A percentile compares a stretch with the other conserved stretches of the same genome.
These are phyloP conservation scores for Bocquillonia castaneifolia DNA, from an alignment of 441 rosid species.

Conservation along the genomic window DNA sequence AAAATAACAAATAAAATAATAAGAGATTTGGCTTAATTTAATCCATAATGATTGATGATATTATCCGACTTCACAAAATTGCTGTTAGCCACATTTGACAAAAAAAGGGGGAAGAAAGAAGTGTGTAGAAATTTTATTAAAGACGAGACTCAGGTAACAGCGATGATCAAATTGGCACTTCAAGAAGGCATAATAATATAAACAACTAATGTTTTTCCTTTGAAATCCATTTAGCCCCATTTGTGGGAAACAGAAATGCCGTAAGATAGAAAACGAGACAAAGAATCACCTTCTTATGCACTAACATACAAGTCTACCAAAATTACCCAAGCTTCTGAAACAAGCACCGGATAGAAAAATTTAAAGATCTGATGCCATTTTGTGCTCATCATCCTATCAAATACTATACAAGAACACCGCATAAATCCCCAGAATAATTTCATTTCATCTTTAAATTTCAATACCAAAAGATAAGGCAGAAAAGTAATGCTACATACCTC, in stretches of 20 bases:
- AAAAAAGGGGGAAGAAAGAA: not conserved
- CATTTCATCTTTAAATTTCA: not conserved
- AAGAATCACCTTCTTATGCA: too few relatives aligned
- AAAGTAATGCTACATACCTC: constrained; percentile 43
- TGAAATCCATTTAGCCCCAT: not conserved
- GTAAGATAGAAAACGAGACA: too few relatives aligned
- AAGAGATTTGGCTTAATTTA: not conserved
- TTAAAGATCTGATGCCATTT: too few relatives aligned
- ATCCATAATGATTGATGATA: not conserved
- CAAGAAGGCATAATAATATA: not conserved
- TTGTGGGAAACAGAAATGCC: too few relatives aligned
- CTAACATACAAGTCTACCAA: too few relatives aligned
- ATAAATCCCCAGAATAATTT: not conserved
- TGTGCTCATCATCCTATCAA: too few relatives aligned
- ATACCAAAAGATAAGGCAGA: not conserved
- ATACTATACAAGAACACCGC: too few relatives aligned
- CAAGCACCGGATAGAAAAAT: too few relatives aligned
- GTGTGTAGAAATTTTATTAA: not conserved
- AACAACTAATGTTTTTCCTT: not conserved
- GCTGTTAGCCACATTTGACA: not conserved
- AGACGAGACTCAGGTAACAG: not conserved
- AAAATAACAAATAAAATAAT: not conserved
- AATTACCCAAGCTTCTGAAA: not conserved
- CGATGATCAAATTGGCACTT: not conserved
- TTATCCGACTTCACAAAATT: not conserved